Percentiles rank a stretch among this genome's conserved stretches.
Conservation (phyloP, 148 eudicot species). For the Heliamphora exappendiculata region DNA sequence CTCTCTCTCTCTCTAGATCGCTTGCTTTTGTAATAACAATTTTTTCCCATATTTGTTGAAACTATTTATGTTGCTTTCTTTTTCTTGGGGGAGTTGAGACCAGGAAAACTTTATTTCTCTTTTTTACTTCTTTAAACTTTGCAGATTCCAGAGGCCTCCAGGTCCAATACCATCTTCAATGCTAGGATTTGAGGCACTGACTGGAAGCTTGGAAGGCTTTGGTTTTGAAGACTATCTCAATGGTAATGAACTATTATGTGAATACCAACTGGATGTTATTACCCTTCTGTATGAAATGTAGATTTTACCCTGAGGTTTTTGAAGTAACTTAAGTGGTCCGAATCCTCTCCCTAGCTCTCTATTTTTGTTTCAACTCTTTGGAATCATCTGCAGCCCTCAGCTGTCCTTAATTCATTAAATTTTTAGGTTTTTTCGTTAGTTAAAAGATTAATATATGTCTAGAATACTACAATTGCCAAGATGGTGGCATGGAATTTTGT, state of each 20-base stretch:
- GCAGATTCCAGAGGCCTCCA: constrained; percentile 91
- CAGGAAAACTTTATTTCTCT: background rate
- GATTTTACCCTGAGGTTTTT: background rate
- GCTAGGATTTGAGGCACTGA: constrained; percentile 75
- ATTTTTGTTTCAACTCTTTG: background rate
- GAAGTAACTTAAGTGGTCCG: background rate
- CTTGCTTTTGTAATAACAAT: background rate
- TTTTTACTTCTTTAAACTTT: background rate
- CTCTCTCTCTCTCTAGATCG: too few relatives aligned
- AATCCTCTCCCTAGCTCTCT: background rate
- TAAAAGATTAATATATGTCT: background rate
- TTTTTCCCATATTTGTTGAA: background rate
- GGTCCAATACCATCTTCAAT: constrained; percentile 83
- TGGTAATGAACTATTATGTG: constrained; percentile 33
- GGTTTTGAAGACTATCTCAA: constrained; percentile 84
- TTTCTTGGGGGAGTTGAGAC: background rate
- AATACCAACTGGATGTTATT: background rate
- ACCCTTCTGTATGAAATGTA: background rate
- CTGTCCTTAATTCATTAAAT: background rate
- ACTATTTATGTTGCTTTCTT: background rate
- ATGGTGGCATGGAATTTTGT: background rate
- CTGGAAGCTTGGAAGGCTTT: constrained; percentile 67
- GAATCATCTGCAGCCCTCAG: background rate
- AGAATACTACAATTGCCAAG: background rate
- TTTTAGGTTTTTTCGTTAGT: background rate